Conservation (phyloP, 2,329 filamentous ascomycete genomes). For the Paecilomyces niveus region DNA sequence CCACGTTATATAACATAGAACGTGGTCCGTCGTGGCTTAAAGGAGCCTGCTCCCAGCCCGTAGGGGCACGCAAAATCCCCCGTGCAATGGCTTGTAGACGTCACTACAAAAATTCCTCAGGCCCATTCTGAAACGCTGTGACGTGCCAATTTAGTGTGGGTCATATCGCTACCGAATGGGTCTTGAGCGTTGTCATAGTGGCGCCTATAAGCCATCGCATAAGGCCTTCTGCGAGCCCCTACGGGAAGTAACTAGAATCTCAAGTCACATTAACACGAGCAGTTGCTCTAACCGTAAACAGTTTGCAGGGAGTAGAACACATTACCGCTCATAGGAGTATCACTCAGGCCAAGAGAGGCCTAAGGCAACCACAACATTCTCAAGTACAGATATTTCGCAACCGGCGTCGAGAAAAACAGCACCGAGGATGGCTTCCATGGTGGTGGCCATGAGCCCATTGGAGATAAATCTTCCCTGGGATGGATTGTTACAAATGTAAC, state of each 20-base stretch:
- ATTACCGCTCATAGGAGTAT: background rate
- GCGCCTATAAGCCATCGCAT: background rate
- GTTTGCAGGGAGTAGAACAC: background rate
- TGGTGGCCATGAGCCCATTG: slow-evolving; percentile 17
- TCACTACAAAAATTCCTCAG: too few relatives aligned
- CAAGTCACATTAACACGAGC: background rate
- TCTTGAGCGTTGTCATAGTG: background rate
- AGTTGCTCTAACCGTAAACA: background rate
- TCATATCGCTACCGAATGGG: background rate
- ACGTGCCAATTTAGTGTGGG: background rate
- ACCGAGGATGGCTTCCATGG: slow-evolving; percentile 28
- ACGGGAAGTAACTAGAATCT: background rate
- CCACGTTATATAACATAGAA: background rate
- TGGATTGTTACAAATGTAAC: slow-evolving; percentile 8
- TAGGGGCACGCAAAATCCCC: background rate
- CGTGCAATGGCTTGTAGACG: background rate
- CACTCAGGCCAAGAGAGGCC: slow-evolving; percentile 5
- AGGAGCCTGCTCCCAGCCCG: background rate
- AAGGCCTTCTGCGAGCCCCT: background rate
- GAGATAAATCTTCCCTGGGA: slow-evolving; percentile 11
- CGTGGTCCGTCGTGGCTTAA: background rate
- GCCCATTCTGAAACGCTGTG: background rate
- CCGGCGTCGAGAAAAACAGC: slow-evolving; percentile 23
- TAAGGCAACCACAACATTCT: slow-evolving; percentile 4
- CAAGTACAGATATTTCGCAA: slow-evolving; percentile 4